Conservation (phyloP, 208 protist species). For the Lotmaria passim region DNA sequence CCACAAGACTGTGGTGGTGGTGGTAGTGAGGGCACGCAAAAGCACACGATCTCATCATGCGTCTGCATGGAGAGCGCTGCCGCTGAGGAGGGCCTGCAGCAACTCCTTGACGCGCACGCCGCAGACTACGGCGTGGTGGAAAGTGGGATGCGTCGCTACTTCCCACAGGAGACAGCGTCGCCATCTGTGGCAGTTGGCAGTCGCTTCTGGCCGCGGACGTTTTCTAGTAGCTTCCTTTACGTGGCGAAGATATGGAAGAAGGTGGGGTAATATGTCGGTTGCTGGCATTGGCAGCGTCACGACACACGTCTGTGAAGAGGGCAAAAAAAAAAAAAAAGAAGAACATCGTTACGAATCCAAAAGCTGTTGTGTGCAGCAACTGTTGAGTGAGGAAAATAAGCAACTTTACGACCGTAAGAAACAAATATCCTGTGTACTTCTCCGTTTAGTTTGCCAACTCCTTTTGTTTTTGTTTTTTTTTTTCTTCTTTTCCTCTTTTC, state of each 20-base stretch:
- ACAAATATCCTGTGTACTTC: too few relatives aligned
- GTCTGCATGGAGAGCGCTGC: conserved; percentile 16
- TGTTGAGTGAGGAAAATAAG: too few relatives aligned
- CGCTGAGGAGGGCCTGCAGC: conserved; percentile 19
- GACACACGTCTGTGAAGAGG: too few relatives aligned
- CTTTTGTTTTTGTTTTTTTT: background rate
- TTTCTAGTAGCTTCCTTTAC: conserved; percentile 82
- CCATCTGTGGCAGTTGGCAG: conserved; percentile 25
- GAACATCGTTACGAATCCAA: too few relatives aligned
- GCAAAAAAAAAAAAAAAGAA: background rate
- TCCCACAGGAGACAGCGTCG: background rate
- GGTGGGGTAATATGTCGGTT: background rate
- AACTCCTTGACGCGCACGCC: conserved; percentile 26
- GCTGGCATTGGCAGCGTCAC: background rate
- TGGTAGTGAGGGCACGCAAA: background rate
- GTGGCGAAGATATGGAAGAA: conserved; percentile 82
- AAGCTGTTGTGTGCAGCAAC: too few relatives aligned
- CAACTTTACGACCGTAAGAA: too few relatives aligned
- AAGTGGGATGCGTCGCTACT: conserved; percentile 22
- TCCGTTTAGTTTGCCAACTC: too few relatives aligned
- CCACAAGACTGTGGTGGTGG: background rate
- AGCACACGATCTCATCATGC: conserved; percentile 11
- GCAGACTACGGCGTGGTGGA: conserved; percentile 36
- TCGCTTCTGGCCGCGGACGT: conserved; percentile 71
- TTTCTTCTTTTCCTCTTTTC: background rate